A percentile compares a stretch with the other conserved stretches of the same genome.
Conservation (phyloP, 2,329 filamentous ascomycete genomes). For the Rachicladosporium sp. region DNA sequence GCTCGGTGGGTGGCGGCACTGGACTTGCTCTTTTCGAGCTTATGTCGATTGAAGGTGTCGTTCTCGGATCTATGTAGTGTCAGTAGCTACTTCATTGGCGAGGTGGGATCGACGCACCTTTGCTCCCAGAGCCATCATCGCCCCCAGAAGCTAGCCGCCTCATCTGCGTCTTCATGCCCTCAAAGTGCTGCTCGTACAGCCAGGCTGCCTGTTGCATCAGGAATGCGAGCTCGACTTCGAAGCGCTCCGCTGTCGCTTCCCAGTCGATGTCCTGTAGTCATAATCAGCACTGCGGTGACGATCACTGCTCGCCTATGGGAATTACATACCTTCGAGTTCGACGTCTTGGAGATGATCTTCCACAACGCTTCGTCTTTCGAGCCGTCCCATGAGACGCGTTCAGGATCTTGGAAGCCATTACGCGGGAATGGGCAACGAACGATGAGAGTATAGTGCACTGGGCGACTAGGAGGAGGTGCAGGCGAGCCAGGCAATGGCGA, state of each 20-base stretch:
- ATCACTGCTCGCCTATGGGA: constrained; percentile 11
- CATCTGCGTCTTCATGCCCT: constrained; percentile 83
- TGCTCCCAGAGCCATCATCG: not conserved
- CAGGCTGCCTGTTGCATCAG: constrained; percentile 87
- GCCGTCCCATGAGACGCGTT: constrained; percentile 76
- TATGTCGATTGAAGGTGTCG: not conserved
- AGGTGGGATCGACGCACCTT: not conserved
- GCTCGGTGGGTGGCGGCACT: not conserved
- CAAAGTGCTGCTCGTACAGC: constrained; percentile 81
- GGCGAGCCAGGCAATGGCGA: not conserved
- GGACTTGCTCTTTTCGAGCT: not conserved
- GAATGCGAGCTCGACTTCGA: constrained; percentile 78
- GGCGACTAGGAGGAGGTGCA: not conserved
- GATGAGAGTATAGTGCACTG: constrained; percentile 53
- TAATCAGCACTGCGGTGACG: constrained; percentile 13
- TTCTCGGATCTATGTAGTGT: not conserved
- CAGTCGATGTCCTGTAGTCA: constrained; percentile 59
- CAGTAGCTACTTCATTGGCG: not conserved
- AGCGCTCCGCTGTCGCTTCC: constrained; percentile 36
- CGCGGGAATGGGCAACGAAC: constrained; percentile 81
- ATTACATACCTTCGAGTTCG: constrained; percentile 42
- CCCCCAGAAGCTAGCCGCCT: constrained; percentile 47
- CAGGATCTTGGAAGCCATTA: constrained; percentile 80
- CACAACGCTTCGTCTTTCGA: constrained; percentile 79
- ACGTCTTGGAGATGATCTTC: constrained; percentile 73